These are phyloP conservation scores for Coix lacrymajobi DNA, from an alignment of 176 grass and related monocot species.

Conservation along the genomic window DNA sequence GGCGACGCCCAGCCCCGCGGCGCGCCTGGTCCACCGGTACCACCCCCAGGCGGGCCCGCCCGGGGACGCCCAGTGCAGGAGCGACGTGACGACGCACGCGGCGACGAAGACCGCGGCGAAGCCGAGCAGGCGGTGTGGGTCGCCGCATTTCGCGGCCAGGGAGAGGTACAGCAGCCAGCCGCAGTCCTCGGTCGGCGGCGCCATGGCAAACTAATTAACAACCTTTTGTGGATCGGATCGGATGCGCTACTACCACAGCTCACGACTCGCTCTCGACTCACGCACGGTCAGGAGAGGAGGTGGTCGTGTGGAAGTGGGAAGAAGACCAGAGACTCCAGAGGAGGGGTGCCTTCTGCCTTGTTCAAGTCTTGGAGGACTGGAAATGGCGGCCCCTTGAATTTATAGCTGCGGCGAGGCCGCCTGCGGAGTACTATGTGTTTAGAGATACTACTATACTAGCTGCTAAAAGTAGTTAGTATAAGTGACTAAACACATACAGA, in stretches of 20 bases:
- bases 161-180: slow-evolving; percentile 64
- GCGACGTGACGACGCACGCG: slow-evolving; percentile 23
- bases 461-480: background rate
- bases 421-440: too few species aligned
- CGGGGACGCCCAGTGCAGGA: slow-evolving; percentile 55
- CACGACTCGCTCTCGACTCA: too few species aligned
- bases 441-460: too few species aligned
- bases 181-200: slow-evolving; percentile 18
- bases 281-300: background rate
- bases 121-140: slow-evolving; percentile 22
- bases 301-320: background rate
- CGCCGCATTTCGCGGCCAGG: slow-evolving; percentile 58
- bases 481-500: background rate
- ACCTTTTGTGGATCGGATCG: background rate
- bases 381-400: background rate
- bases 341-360: too few species aligned
- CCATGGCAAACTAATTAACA: slow-evolving; percentile 10
- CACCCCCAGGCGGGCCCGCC: slow-evolving; percentile 75
- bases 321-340: too few species aligned
- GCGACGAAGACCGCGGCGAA: background rate
- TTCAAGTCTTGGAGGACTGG: background rate
- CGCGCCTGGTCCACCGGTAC: slow-evolving; percentile 44
- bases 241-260: background rate
- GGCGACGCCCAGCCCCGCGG: background rate
- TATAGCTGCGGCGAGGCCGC: slow-evolving; percentile 39